Evolutionary conservation across 345 rosid genomes (phyloP).

Genomic region (Pseudoturritis turrita): DNA sequence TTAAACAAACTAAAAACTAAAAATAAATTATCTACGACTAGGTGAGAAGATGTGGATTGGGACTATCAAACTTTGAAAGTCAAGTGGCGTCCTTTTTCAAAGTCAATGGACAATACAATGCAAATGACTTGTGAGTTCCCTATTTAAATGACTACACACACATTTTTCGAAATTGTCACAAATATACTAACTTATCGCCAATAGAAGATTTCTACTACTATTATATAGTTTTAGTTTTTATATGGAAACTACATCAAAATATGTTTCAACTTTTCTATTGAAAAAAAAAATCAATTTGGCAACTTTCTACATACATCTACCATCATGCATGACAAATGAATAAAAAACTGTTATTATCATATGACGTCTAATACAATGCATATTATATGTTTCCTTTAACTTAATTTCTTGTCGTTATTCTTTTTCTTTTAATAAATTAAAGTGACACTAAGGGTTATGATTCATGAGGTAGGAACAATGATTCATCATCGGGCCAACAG

Average conservation of each 20-base stretch:
- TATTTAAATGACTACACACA: neutral
- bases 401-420: constrained; percentile 23
- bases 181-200: neutral
- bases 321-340: constrained; percentile 33
- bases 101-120: constrained; percentile 28
- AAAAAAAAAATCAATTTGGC: constrained; percentile 4
- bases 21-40: neutral
- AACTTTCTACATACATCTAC: constrained; percentile 16
- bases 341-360: constrained; percentile 20
- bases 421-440: neutral
- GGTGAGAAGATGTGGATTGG: neutral
- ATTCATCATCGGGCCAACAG: constrained; percentile 23
- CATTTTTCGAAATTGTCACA: constrained; percentile 10
- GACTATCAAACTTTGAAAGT: constrained; percentile 7
- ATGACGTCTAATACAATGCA: constrained; percentile 20
- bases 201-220: neutral
- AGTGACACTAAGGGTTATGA: neutral
- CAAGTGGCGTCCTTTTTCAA: constrained; percentile 25
- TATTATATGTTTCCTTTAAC: constrained; percentile 19
- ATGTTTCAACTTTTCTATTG: neutral
- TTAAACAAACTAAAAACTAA: neutral
- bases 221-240: neutral
- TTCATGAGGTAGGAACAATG: constrained; percentile 2
- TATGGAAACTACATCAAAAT: neutral
- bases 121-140: constrained; percentile 18